These are phyloP conservation scores for Gyromitra esculenta DNA, from an alignment of 2,329 filamentous ascomycete species.

Conservation along the genomic window DNA sequence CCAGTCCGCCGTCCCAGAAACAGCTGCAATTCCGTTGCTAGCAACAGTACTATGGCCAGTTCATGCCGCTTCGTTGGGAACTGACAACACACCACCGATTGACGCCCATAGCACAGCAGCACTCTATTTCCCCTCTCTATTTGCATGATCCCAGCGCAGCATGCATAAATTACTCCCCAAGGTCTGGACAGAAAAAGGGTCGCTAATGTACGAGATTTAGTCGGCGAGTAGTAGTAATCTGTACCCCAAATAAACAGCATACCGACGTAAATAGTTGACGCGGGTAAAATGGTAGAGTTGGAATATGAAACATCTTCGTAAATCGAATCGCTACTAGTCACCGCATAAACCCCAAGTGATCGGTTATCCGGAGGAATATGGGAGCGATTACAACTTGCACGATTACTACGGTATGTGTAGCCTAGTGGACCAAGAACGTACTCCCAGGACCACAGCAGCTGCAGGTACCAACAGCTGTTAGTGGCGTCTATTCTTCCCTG, in stretches of 20 bases:
- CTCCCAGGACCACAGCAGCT: not conserved
- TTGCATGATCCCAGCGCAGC: not conserved
- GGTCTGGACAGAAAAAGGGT: not conserved
- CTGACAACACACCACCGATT: not conserved
- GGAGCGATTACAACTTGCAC: not conserved
- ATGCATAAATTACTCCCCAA: constrained; percentile 18
- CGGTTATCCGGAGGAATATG: not conserved
- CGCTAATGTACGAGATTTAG: not conserved
- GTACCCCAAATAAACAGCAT: not conserved
- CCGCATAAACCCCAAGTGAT: not conserved
- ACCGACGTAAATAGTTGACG: not conserved
- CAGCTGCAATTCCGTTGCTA: no score
- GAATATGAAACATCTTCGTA: not conserved
- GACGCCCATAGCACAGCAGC: constrained; percentile 6
- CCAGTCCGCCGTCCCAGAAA: no score
- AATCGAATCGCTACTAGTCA: not conserved
- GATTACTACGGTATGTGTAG: not conserved
- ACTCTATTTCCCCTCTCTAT: constrained; percentile 2
- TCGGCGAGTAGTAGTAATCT: not conserved
- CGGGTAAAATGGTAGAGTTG: not conserved
- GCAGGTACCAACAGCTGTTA: not conserved
- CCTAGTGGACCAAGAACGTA: not conserved
- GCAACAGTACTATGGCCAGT: no score
- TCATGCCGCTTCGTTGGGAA: not conserved
- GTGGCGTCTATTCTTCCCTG: not conserved